Conservation (phyloP, 192 early-diverging fungal genomes). For the Pilaira anomala region DNA sequence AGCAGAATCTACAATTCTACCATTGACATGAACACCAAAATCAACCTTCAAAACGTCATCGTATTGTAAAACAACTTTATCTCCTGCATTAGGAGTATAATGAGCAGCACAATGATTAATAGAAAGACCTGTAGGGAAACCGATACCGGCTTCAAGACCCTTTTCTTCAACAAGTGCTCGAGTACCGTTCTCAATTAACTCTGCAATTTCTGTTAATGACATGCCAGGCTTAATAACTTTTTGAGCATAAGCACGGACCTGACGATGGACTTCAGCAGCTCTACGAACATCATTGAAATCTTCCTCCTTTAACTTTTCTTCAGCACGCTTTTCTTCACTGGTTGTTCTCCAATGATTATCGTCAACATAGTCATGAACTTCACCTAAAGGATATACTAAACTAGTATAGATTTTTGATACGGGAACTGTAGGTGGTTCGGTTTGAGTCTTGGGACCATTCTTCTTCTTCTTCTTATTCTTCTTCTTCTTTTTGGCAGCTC, state of each 20-base stretch:
- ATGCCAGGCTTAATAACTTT: slow-evolving; percentile 90
- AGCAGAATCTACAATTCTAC: slow-evolving; percentile 92
- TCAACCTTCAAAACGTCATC: slow-evolving; percentile 97
- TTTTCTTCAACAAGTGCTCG: slow-evolving; percentile 85
- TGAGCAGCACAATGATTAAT: slow-evolving; percentile 96
- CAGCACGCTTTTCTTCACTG: slow-evolving; percentile 85
- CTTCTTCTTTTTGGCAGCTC: slow-evolving; percentile 30
- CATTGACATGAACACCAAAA: slow-evolving; percentile 92
- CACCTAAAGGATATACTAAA: slow-evolving; percentile 77
- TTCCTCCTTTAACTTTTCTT: slow-evolving; percentile 71
- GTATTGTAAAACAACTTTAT: slow-evolving; percentile 81
- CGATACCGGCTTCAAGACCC: slow-evolving; percentile 83
- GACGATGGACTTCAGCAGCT: slow-evolving; percentile 93
- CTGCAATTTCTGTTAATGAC: slow-evolving; percentile 88
- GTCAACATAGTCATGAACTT: slow-evolving; percentile 81
- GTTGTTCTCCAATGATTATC: slow-evolving; percentile 89
- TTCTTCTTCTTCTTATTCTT: slow-evolving; percentile 71
- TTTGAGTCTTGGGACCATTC: slow-evolving; percentile 59
- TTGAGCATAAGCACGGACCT: slow-evolving; percentile 81
- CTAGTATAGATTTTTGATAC: slow-evolving; percentile 80
- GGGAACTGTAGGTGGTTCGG: slow-evolving; percentile 67
- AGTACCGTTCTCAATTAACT: slow-evolving; percentile 93
- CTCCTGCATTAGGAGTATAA: slow-evolving; percentile 96
- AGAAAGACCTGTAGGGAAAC: slow-evolving; percentile 93
- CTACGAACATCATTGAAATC: slow-evolving; percentile 79